These are phyloP conservation scores for Diaporthe vaccinii DNA, from an alignment of 2,329 filamentous ascomycete species.

Conservation along the genomic window DNA sequence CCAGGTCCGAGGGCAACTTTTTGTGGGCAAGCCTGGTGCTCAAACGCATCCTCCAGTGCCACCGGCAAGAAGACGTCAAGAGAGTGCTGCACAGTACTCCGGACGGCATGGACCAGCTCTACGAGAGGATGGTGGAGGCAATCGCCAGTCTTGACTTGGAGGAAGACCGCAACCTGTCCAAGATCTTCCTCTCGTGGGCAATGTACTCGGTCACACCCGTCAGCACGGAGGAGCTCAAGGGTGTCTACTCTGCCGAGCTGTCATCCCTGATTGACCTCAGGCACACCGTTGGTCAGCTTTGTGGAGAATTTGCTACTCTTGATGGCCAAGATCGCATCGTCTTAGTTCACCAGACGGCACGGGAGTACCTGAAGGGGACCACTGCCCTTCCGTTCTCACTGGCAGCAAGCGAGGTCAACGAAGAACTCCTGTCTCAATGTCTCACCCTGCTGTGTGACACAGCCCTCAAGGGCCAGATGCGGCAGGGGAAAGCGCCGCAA, in stretches of 20 bases:
- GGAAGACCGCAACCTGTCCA: constrained; percentile 40
- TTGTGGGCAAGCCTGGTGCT: constrained; percentile 43
- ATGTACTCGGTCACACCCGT: constrained; percentile 42
- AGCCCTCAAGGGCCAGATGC: neutral
- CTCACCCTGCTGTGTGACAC: neutral
- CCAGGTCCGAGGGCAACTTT: constrained; percentile 44
- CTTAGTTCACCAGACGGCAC: constrained; percentile 32
- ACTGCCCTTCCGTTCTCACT: constrained; percentile 10
- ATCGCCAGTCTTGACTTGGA: constrained; percentile 28
- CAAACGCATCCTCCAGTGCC: constrained; percentile 42
- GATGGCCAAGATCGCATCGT: constrained; percentile 40
- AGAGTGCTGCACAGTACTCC: constrained; percentile 40
- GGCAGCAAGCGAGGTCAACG: constrained; percentile 4
- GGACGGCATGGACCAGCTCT: constrained; percentile 44
- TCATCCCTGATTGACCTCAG: constrained; percentile 42
- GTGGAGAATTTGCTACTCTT: constrained; percentile 44
- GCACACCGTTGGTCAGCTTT: constrained; percentile 41
- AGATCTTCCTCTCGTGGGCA: constrained; percentile 43
- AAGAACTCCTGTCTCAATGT: constrained; percentile 14
- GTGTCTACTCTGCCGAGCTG: constrained; percentile 33
- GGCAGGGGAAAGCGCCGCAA: neutral
- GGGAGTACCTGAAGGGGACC: neutral
- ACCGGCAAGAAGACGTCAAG: constrained; percentile 42
- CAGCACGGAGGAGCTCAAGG: constrained; percentile 42
- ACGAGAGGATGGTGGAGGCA: constrained; percentile 43